Conservation (phyloP, 257 asterid genomes). For the Cinchona pubescens region DNA sequence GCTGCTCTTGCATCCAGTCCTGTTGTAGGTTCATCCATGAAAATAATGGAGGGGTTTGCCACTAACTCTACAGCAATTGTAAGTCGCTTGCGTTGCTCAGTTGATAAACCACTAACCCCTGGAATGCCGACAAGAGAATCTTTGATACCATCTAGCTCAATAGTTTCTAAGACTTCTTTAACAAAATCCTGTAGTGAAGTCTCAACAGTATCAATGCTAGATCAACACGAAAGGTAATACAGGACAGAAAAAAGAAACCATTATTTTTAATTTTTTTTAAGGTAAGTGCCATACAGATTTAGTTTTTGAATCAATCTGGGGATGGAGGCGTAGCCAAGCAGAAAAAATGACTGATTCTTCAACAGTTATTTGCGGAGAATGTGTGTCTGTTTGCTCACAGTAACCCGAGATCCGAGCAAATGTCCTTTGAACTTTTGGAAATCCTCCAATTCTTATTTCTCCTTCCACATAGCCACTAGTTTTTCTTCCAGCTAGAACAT, state of each 20-base stretch:
- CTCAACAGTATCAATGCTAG: not conserved
- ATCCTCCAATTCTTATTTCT: constrained; percentile 52
- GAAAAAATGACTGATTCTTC: no score
- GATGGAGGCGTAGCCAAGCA: no score
- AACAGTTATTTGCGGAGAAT: no score
- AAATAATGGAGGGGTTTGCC: constrained; percentile 59
- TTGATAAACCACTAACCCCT: constrained; percentile 48
- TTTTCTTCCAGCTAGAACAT: constrained; percentile 62
- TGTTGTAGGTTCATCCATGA: no score
- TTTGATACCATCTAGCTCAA: no score
- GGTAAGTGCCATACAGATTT: constrained; percentile 31
- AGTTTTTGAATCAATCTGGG: constrained; percentile 38
- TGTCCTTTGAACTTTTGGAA: constrained; percentile 55
- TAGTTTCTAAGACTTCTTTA: constrained; percentile 53
- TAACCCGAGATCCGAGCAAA: constrained; percentile 54
- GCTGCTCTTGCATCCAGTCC: no score
- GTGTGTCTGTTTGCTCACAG: constrained; percentile 61
- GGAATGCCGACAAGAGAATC: constrained; percentile 55
- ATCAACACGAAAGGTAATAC: not conserved
- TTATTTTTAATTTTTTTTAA: not conserved
- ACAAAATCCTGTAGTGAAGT: constrained; percentile 44
- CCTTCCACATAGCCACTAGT: constrained; percentile 50
- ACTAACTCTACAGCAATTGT: constrained; percentile 64
- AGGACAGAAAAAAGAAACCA: not conserved
- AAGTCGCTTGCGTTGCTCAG: constrained; percentile 60